A percentile compares a stretch with the other conserved stretches of the same genome.
These are phyloP conservation scores for Stephania cephalantha DNA, from an alignment of 164 flowering plant species.

Conservation along the genomic window DNA sequence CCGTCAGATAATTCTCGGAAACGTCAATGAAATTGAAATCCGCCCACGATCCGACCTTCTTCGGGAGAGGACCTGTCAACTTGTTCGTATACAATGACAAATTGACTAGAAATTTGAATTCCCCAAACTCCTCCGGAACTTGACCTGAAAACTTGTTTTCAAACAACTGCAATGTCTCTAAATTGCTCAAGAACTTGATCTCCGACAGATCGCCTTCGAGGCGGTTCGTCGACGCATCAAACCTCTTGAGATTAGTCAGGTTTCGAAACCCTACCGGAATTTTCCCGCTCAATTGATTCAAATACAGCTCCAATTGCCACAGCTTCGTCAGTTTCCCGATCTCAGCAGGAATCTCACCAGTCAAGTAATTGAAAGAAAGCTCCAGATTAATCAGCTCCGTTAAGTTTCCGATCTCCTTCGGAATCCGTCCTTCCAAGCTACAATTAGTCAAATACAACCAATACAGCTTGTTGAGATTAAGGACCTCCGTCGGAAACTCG, in stretches of 20 bases:
- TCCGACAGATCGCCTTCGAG: constrained; percentile 51
- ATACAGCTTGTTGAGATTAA: constrained; percentile 35
- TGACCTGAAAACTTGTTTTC: constrained; percentile 44
- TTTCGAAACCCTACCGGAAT: constrained; percentile 60
- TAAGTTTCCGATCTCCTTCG: constrained; percentile 50
- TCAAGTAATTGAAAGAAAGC: constrained; percentile 37
- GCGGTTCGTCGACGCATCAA: constrained; percentile 45
- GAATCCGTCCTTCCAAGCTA: constrained; percentile 54
- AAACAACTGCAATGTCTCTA: constrained; percentile 42
- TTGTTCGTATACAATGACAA: constrained; percentile 63
- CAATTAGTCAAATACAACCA: constrained; percentile 64
- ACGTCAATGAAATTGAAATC: constrained; percentile 72
- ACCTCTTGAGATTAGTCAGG: constrained; percentile 34
- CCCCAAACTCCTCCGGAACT: constrained; percentile 55
- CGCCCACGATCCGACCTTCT: constrained; percentile 71
- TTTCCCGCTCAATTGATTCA: constrained; percentile 47
- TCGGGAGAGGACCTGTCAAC: constrained; percentile 65
- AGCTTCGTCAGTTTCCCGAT: constrained; percentile 53
- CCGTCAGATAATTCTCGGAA: constrained; percentile 59
- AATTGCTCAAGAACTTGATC: constrained; percentile 27
- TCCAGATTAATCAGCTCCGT: constrained; percentile 45
- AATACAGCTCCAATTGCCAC: constrained; percentile 66
- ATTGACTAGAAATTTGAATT: constrained; percentile 47
- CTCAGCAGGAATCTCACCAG: constrained; percentile 54
- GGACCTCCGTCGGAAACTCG: constrained; percentile 43